phyloP scores from a whole-genome alignment of 148 eudicot species.

The Cornus kousa region DNA sequence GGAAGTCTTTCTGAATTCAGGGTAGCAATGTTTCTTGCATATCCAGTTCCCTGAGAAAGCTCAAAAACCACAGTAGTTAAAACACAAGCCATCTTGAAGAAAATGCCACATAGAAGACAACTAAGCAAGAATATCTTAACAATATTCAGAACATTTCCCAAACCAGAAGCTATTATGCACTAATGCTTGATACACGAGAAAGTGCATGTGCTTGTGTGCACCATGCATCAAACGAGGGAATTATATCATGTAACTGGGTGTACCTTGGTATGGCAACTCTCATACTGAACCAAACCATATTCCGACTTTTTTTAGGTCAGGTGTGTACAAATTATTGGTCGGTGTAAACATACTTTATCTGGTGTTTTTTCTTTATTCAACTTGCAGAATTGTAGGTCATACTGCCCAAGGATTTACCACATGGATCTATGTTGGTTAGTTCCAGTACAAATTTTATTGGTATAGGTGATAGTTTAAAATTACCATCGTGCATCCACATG shows the following conservation, averaged over 20 bases:
- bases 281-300: too few relatives aligned
- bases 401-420: too few relatives aligned
- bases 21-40: slow-evolving; percentile 53
- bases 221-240: background rate
- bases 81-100: background rate
- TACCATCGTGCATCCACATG: too few relatives aligned
- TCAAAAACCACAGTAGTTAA: background rate
- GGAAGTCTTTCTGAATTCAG: slow-evolving; percentile 68
- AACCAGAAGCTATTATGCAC: background rate
- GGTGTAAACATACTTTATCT: too few relatives aligned
- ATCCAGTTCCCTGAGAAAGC: slow-evolving; percentile 45
- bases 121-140: background rate
- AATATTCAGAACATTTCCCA: background rate
- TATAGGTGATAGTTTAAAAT: too few relatives aligned
- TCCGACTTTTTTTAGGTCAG: background rate
- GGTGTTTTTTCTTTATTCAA: background rate
- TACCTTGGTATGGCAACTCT: background rate
- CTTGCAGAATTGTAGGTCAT: background rate
- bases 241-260: too few relatives aligned
- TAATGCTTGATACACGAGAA: background rate
- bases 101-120: background rate
- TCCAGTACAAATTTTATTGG: too few relatives aligned
- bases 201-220: background rate
- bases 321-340: background rate
- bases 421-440: too few relatives aligned